These are phyloP conservation scores for Huntiella moniliformis DNA, from an alignment of 2,329 filamentous ascomycete genomes.

Conservation along the genomic window DNA sequence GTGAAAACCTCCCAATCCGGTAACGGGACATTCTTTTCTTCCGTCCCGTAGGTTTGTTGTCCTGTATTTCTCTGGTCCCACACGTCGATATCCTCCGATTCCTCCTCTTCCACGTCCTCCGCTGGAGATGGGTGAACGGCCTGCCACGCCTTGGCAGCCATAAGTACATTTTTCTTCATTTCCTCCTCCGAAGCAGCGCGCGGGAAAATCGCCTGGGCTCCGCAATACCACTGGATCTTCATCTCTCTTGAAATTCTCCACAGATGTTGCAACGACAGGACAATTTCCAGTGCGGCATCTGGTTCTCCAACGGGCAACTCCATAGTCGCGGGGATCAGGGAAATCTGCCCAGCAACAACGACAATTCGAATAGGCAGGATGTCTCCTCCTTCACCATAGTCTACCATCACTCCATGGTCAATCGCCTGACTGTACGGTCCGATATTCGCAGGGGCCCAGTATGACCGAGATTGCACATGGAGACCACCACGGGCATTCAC, in stretches of 20 bases:
- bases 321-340: slow-evolving; percentile 70
- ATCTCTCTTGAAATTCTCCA: slow-evolving; percentile 62
- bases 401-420: slow-evolving; percentile 22
- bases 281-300: slow-evolving; percentile 33
- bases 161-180: slow-evolving; percentile 20
- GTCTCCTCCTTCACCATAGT: slow-evolving; percentile 23
- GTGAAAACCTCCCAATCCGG: slow-evolving; percentile 33
- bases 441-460: slow-evolving; percentile 97
- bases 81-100: slow-evolving; percentile 37
- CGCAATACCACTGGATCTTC: slow-evolving; percentile 55
- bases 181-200: slow-evolving; percentile 16
- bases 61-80: slow-evolving; percentile 43
- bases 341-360: slow-evolving; percentile 78
- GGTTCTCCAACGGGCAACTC: slow-evolving; percentile 24
- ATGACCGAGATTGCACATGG: slow-evolving; percentile 83
- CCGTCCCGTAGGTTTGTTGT: slow-evolving; percentile 24
- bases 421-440: slow-evolving; percentile 91
- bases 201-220: slow-evolving; percentile 57
- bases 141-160: slow-evolving; percentile 31
- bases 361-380: slow-evolving; percentile 44
- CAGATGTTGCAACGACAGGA: slow-evolving; percentile 71
- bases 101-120: slow-evolving; percentile 30
- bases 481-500: slow-evolving; percentile 36
- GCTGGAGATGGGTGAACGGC: slow-evolving; percentile 21
- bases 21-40: slow-evolving; percentile 18